phyloP scores from a whole-genome alignment of 73 alveolate species.

The Paraurostyla sp. region DNA sequence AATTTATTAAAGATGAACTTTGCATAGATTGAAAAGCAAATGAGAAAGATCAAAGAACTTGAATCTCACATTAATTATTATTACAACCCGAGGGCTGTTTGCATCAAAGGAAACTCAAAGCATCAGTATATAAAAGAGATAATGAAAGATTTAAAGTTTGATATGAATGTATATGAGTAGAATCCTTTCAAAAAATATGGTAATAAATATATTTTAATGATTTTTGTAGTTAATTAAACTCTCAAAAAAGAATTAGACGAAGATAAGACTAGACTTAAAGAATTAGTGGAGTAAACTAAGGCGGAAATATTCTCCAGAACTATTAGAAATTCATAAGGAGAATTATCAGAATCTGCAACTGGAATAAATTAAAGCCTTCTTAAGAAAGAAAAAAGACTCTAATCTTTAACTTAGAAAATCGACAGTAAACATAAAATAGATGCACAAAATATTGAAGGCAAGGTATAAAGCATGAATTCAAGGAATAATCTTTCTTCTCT shows the following conservation, averaged over 20 bases:
- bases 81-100: conserved; percentile 27
- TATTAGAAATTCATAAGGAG: not conserved
- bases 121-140: conserved; percentile 35
- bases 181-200: conserved; percentile 27
- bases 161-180: not conserved
- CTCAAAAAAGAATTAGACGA: not conserved
- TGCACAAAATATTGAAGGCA: not conserved
- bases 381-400: not conserved
- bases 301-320: not conserved
- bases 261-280: not conserved
- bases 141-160: conserved; percentile 9
- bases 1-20: not conserved
- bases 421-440: not conserved
- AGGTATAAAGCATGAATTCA: not conserved
- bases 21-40: conserved; percentile 19
- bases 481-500: not conserved
- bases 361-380: not conserved
- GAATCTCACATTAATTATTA: conserved; percentile 35
- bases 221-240: conserved; percentile 1
- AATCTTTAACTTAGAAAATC: not conserved
- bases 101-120: conserved; percentile 23
- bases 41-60: conserved; percentile 4
- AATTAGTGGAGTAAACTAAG: not conserved
- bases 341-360: not conserved
- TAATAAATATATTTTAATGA: not conserved